Conservation (phyloP, 192 early-diverging fungal genomes). For the Podila verticillata region DNA sequence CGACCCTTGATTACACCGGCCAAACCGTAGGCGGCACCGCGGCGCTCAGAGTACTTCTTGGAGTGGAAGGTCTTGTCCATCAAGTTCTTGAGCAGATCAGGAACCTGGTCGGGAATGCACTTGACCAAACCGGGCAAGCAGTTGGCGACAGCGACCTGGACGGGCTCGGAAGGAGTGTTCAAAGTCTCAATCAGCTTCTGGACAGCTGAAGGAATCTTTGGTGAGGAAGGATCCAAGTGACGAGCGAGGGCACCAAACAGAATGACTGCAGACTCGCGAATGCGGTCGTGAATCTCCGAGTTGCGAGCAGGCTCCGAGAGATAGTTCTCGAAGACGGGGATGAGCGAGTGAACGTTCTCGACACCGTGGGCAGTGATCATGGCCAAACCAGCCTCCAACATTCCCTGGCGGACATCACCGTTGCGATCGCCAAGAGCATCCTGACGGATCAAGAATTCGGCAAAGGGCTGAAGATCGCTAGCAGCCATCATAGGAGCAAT, state of each 20-base stretch:
- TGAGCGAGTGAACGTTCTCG: slow-evolving; percentile 67
- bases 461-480: slow-evolving; percentile 63
- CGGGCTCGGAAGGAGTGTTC: slow-evolving; percentile 92
- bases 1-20: slow-evolving; percentile 94
- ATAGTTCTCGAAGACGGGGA: slow-evolving; percentile 84
- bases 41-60: slow-evolving; percentile 85
- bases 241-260: slow-evolving; percentile 91
- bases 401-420: slow-evolving; percentile 77
- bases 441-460: slow-evolving; percentile 81
- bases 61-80: slow-evolving; percentile 76
- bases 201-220: slow-evolving; percentile 82
- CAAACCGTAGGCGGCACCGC: slow-evolving; percentile 95
- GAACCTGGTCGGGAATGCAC: slow-evolving; percentile 67
- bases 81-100: slow-evolving; percentile 67
- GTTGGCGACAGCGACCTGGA: slow-evolving; percentile 93
- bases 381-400: slow-evolving; percentile 89
- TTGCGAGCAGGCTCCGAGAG: slow-evolving; percentile 75
- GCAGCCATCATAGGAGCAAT: slow-evolving; percentile 70
- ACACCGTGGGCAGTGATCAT: slow-evolving; percentile 80
- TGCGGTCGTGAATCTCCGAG: slow-evolving; percentile 82
- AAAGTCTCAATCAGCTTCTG: slow-evolving; percentile 90
- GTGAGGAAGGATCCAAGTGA: slow-evolving; percentile 79
- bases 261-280: slow-evolving; percentile 93
- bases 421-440: slow-evolving; percentile 88
- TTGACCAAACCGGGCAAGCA: slow-evolving; percentile 94